phyloP scores from a whole-genome alignment of 2,329 filamentous ascomycete genomes.

The Talaromyces sp. region DNA sequence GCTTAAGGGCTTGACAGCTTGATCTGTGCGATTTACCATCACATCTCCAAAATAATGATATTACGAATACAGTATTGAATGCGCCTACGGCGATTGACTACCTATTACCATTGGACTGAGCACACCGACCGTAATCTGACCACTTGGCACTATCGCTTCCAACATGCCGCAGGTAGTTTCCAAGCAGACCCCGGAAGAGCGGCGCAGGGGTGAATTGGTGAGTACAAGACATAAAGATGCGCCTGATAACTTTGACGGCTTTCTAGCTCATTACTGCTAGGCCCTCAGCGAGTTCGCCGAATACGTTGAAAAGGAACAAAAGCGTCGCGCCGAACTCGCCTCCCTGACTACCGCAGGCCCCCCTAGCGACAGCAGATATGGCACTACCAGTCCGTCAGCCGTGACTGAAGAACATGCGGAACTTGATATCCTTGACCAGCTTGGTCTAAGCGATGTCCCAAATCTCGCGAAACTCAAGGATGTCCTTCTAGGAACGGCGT shows the following conservation, averaged over 20 bases:
- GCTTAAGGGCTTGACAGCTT: background rate
- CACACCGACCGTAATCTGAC: constrained; percentile 22
- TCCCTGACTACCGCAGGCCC: constrained; percentile 31
- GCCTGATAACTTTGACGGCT: background rate
- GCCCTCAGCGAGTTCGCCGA: constrained; percentile 95
- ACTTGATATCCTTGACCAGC: constrained; percentile 80
- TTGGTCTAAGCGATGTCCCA: constrained; percentile 67
- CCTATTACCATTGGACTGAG: constrained; percentile 17
- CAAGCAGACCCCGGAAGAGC: constrained; percentile 70
- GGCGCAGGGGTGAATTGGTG: constrained; percentile 83
- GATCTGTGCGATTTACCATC: background rate
- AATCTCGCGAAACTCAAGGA: constrained; percentile 67
- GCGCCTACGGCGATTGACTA: constrained; percentile 34
- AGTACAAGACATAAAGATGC: constrained; percentile 23
- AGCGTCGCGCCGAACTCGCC: constrained; percentile 41
- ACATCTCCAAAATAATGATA: constrained; percentile 36
- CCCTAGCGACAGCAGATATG: constrained; percentile 42
- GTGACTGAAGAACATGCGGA: constrained; percentile 72
- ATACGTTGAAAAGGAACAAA: constrained; percentile 93
- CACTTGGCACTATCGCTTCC: background rate
- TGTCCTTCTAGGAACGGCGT: constrained; percentile 59
- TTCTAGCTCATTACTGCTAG: constrained; percentile 32
- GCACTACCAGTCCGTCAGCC: constrained; percentile 33
- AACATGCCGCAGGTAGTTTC: constrained; percentile 37
- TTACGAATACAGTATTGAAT: constrained; percentile 42